Evolutionary conservation across 495 filamentous ascomycete genomes (phyloP), one percentile per base, ranked within the genome.

Genomic region (Xeromyces bisporus): DNA sequence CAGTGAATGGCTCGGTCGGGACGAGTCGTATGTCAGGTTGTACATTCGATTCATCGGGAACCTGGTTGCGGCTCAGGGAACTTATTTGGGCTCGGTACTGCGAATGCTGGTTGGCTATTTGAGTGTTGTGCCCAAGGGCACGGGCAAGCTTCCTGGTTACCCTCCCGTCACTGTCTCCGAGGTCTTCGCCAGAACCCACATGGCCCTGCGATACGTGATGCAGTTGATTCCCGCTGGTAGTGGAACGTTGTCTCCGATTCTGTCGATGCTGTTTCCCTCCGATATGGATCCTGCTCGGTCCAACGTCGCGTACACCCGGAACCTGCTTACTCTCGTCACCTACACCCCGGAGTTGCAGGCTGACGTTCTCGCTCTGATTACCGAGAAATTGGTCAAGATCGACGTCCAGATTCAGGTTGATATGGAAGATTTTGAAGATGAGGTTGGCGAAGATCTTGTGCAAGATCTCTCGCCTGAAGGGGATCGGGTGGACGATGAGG

Each of bases 361-460:
- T 10, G 79, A 89, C 32, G 69, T 94, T n/a, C 67, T 93, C 32
- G 71, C 77, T 34, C 55, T 93, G 11, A 73, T 94, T 24, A 80
- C 78, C 7, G 77, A 87, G 21, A 69, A 75, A 31, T 58, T 94
- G 3, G 80, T 94, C 35, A 92, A 89, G 51, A 76, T 91, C 27
- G 89, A 99, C 41, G 80, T 92, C 2, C 81, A 93, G 46, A 84
- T 96, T 47, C 86, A 93, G 50, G 71, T 82, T 7, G 84, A 96
- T 41, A 66, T 94, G 40, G 84, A 94, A 35, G 80, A 91, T 38
- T 55, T 89, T 31, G 76, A 79, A 32, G 77, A 82, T 13, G 75
- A 78, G 17, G 58, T 71, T 16, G 73, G 66, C 32, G 75, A 80
- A 17, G 57, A 53, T 23, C 38, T 64, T 3, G 27, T 64, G 12